These are phyloP conservation scores for Persicaria maculosa DNA, from an alignment of 148 eudicot genomes.

Conservation along the genomic window DNA sequence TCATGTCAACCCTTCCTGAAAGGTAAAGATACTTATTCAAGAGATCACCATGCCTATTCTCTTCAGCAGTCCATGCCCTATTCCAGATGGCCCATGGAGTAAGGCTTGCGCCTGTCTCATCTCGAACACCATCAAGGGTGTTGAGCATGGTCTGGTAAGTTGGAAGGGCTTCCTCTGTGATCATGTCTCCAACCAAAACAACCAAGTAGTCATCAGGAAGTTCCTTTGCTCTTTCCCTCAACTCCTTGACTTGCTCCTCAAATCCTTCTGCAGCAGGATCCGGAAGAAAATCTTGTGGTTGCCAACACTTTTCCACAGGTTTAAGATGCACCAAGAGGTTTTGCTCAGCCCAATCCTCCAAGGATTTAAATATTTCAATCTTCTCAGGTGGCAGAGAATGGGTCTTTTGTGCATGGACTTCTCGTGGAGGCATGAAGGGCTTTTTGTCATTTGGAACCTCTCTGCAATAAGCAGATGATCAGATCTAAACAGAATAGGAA, in stretches of 20 bases:
- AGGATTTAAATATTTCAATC: conserved; percentile 36
- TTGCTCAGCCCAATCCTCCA: conserved; percentile 42
- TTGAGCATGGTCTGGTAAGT: conserved; percentile 43
- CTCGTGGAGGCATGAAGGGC: conserved; percentile 32
- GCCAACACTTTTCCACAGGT: conserved; percentile 41
- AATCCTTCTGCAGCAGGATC: conserved; percentile 38
- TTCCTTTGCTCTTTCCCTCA: conserved; percentile 33
- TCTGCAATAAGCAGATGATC: neutral
- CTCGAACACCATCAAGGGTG: conserved; percentile 42
- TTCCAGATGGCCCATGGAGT: conserved; percentile 44
- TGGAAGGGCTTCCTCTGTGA: conserved; percentile 50
- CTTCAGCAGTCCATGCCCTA: conserved; percentile 47
- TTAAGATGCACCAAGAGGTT: conserved; percentile 31
- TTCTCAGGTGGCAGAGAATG: conserved; percentile 40
- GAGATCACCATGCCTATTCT: conserved; percentile 41
- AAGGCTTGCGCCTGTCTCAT: conserved; percentile 43
- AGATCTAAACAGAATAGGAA: neutral
- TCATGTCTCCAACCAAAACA: conserved; percentile 46
- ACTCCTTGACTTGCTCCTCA: conserved; percentile 33
- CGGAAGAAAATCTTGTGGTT: conserved; percentile 44
- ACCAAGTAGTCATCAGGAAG: conserved; percentile 41
- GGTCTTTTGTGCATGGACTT: conserved; percentile 31
- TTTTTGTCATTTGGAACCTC: conserved; percentile 14
- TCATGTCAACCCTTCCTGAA: conserved; percentile 45
- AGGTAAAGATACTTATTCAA: conserved; percentile 49